Evolutionary conservation across 768 basidiomycete species (phyloP), one percentile per base, ranked within the genome.

Genomic region (Cystobasidium ongulense): DNA sequence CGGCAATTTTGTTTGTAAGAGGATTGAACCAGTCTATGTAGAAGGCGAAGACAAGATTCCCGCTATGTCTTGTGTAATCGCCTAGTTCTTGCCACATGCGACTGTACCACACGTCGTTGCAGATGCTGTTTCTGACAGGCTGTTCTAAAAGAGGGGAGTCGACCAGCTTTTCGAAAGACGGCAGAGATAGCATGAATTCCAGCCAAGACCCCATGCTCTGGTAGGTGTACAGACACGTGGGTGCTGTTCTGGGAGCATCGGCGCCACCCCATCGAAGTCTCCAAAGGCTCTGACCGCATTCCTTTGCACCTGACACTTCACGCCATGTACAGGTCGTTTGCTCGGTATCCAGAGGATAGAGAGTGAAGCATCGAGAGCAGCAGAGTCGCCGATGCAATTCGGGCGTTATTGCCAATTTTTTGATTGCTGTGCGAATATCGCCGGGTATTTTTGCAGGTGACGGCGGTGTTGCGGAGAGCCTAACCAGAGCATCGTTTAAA

Each of bases 1-100:
- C 78, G 67, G 78, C 74, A 41, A 64, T 76, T 57, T 78, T 77
- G 59, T 79, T 81, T 1, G 61, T 31, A 0, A 70, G 74, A 0
- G 76, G 79, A 61, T 81, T 81, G 66, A 80, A 81, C 78, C 78
- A 80, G 53, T 80, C 77, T 18, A 80, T 53, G n/a, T 73, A 81
- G 21, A 81, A 43, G 23, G 75, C 78, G 59, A 76, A 81, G 0
- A 76, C 78, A 2, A 81, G 53, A 35, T 75, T 54, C 4, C 76
- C 76, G 27, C 70, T 21, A 0, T 46, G 74, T 50, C 13, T 8
- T 53, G 18, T 39, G 52, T 43, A 65, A 62, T 63, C 62, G 39
- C 62, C 27, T 5, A 63, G 33, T 23, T 35, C 33, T 10, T 63
- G 33, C 62, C 62, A 63, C 33, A 43, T 43, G 39, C 33, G 62